Evolutionary conservation across 768 basidiomycete genomes (phyloP).

Genomic region (Lactarius pseudohatsudake): DNA sequence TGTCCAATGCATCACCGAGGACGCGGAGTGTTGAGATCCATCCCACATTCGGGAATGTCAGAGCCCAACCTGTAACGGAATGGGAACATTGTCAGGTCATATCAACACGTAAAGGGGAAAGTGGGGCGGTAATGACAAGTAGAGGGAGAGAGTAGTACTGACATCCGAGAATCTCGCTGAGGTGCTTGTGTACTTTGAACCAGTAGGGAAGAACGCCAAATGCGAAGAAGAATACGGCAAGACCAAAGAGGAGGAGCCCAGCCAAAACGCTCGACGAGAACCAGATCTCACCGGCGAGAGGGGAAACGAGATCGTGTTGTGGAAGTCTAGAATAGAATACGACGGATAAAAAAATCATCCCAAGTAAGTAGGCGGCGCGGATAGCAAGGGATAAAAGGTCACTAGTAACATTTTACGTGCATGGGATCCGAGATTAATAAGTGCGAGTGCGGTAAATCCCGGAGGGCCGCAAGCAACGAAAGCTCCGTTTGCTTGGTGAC

Average conservation of each 20-base stretch:
- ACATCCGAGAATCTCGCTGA: constrained; percentile 50
- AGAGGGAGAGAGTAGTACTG: constrained; percentile 19
- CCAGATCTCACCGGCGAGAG: constrained; percentile 46
- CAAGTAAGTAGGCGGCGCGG: not conserved
- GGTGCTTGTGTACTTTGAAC: constrained; percentile 49
- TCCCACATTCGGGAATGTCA: constrained; percentile 50
- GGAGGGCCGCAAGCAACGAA: constrained; percentile 51
- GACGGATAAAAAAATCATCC: not conserved
- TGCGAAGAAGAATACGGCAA: constrained; percentile 48
- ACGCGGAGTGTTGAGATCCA: constrained; percentile 46
- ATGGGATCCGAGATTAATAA: constrained; percentile 45
- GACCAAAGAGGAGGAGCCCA: constrained; percentile 44
- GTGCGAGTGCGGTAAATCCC: constrained; percentile 49
- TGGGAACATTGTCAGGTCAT: not conserved
- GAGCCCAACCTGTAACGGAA: constrained; percentile 40
- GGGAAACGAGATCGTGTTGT: constrained; percentile 39
- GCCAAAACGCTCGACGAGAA: constrained; percentile 43
- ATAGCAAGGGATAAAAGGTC: not conserved
- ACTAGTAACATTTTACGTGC: constrained; percentile 40
- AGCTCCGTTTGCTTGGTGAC: constrained; percentile 49
- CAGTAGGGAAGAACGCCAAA: constrained; percentile 48
- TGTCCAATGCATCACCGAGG: constrained; percentile 44
- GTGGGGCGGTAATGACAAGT: not conserved
- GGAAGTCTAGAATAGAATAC: constrained; percentile 34
- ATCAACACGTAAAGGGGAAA: not conserved